Evolutionary conservation across 495 filamentous ascomycete genomes (phyloP).

Genomic region (Talaromyces stipitatus): DNA sequence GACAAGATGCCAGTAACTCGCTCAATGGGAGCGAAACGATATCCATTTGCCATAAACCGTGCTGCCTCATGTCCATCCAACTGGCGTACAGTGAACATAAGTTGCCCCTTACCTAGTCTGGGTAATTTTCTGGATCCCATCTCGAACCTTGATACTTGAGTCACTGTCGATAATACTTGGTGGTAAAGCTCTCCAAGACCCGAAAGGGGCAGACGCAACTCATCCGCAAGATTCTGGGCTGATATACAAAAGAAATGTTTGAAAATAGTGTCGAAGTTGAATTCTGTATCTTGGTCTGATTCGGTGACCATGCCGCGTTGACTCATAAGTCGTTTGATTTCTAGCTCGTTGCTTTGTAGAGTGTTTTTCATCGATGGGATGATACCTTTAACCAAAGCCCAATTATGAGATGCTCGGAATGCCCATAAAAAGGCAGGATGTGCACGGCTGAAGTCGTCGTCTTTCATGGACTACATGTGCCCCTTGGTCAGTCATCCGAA

Average conservation of each 20-base stretch:
- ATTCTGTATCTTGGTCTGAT: slow-evolving; percentile 30
- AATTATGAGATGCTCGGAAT: slow-evolving; percentile 70
- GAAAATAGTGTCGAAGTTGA: slow-evolving; percentile 69
- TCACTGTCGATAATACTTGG: slow-evolving; percentile 62
- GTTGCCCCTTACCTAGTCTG: slow-evolving; percentile 55
- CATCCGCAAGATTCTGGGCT: slow-evolving; percentile 61
- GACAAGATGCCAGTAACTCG: slow-evolving; percentile 64
- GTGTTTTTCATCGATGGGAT: slow-evolving; percentile 61
- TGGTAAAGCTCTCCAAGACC: slow-evolving; percentile 72
- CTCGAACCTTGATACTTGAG: slow-evolving; percentile 23
- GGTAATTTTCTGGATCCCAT: slow-evolving; percentile 4
- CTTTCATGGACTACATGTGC: slow-evolving; percentile 55
- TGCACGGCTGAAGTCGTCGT: slow-evolving; percentile 66
- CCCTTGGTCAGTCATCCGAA: neutral
- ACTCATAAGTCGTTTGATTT: slow-evolving; percentile 30
- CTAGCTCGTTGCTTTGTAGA: slow-evolving; percentile 33
- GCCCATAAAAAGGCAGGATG: slow-evolving; percentile 86
- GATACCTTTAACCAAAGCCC: slow-evolving; percentile 58
- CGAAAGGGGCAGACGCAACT: slow-evolving; percentile 52
- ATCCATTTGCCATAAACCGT: slow-evolving; percentile 64
- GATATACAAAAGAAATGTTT: slow-evolving; percentile 83
- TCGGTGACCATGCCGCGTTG: slow-evolving; percentile 25
- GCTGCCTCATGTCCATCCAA: slow-evolving; percentile 51
- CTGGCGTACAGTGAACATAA: slow-evolving; percentile 73
- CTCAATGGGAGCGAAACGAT: slow-evolving; percentile 60